These are phyloP conservation scores for Boletus semigastroideus DNA, from an alignment of 1,284 basidiomycete species.

Conservation along the genomic window DNA sequence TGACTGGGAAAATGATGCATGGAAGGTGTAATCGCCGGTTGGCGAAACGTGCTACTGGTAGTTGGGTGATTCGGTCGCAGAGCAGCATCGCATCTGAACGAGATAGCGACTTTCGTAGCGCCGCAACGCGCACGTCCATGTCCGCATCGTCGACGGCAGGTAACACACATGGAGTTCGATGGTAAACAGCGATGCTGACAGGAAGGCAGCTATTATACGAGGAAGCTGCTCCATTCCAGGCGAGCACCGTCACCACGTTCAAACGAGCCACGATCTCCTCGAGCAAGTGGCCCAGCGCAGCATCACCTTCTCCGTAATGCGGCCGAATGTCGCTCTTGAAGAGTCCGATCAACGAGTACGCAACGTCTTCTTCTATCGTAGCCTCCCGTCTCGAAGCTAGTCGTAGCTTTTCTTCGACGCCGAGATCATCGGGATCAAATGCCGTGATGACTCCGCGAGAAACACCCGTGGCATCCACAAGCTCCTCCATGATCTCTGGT, in stretches of 20 bases:
- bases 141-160: neutral
- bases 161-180: neutral
- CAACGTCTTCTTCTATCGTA: constrained; percentile 5
- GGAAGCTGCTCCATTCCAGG: constrained; percentile 16
- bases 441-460: neutral
- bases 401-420: constrained; percentile 13
- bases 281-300: constrained; percentile 15
- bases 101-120: neutral
- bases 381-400: neutral
- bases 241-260: constrained; percentile 15
- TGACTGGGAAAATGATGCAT: neutral
- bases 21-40: neutral
- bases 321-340: constrained; percentile 19
- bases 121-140: neutral
- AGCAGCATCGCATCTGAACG: neutral
- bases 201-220: constrained; percentile 18
- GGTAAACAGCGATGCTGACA: constrained; percentile 8
- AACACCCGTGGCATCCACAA: constrained; percentile 5
- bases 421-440: constrained; percentile 6
- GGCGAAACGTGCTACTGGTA: neutral
- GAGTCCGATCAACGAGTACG: constrained; percentile 6
- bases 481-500: constrained; percentile 11
- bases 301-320: constrained; percentile 13
- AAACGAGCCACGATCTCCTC: constrained; percentile 17
- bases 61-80: neutral